Evolutionary conservation across 192 early-diverging fungal genomes (phyloP).

Genomic region (Endogone sp.): DNA sequence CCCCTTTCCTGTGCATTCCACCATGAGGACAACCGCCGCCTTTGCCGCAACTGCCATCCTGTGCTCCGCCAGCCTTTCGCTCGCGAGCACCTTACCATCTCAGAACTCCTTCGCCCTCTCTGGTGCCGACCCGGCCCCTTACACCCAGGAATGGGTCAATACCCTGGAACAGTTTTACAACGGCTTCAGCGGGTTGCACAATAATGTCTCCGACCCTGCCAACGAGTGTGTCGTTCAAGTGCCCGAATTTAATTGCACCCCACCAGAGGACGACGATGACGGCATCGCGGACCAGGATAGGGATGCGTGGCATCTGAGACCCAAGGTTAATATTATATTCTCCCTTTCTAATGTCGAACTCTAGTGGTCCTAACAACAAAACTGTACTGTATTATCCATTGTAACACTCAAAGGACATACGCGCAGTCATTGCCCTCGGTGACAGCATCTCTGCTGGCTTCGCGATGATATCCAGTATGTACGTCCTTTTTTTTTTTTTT

Average conservation of each 20-base stretch:
- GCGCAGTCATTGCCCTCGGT: constrained; percentile 42
- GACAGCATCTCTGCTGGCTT: constrained; percentile 56
- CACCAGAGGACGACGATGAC: constrained; percentile 29
- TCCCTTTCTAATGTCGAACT: not conserved
- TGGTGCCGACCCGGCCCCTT: constrained; percentile 12
- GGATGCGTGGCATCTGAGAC: constrained; percentile 42
- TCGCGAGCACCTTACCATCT: too few relatives aligned
- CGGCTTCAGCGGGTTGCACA: constrained; percentile 11
- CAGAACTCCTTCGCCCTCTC: too few relatives aligned
- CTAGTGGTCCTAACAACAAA: not conserved
- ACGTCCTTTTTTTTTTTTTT: not conserved
- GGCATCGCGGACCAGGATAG: constrained; percentile 11
- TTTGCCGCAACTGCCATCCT: too few relatives aligned
- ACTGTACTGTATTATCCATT: not conserved
- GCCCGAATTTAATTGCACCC: constrained; percentile 31
- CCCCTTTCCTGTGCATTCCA: too few relatives aligned
- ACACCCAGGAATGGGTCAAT: constrained; percentile 36
- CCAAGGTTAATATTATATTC: constrained; percentile 27
- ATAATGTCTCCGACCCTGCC: constrained; percentile 17
- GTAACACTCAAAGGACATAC: constrained; percentile 36
- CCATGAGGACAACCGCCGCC: too few relatives aligned
- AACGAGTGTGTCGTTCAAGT: constrained; percentile 28
- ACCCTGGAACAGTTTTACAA: constrained; percentile 40
- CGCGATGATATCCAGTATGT: constrained; percentile 43
- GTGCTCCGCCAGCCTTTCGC: too few relatives aligned